Conservation (phyloP, 1,284 basidiomycete species). For the Ceratobasidium sp. region DNA sequence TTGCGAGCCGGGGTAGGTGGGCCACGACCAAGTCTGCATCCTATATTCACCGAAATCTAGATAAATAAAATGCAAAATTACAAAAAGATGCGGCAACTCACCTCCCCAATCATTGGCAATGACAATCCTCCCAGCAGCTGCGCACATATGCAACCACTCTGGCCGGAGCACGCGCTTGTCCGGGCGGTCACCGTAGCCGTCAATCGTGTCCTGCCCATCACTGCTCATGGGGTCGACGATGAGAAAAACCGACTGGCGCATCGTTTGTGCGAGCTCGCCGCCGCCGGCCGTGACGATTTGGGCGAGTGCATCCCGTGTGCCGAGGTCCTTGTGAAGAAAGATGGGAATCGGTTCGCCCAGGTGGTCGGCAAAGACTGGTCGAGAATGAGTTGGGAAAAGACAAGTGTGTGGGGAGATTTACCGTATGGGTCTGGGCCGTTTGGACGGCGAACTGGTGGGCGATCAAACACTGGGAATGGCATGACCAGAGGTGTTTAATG, state of each 20-base stretch:
- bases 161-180: slow-evolving; percentile 29
- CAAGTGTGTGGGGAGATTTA: neutral
- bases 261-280: slow-evolving; percentile 16
- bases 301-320: slow-evolving; percentile 11
- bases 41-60: neutral
- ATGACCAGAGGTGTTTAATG: neutral
- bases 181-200: slow-evolving; percentile 28
- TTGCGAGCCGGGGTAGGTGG: neutral
- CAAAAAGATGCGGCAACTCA: neutral
- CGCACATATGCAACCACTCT: slow-evolving; percentile 23
- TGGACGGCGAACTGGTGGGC: neutral
- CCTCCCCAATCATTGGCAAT: slow-evolving; percentile 27
- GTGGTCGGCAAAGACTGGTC: slow-evolving; percentile 14
- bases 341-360: slow-evolving; percentile 15
- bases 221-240: slow-evolving; percentile 23
- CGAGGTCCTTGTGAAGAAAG: slow-evolving; percentile 29
- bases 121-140: neutral
- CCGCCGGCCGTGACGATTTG: slow-evolving; percentile 14
- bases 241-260: slow-evolving; percentile 30
- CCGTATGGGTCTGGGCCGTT: neutral
- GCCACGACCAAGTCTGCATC: slow-evolving; percentile 18
- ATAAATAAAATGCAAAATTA: neutral
- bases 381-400: neutral
- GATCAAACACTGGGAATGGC: slow-evolving; percentile 32
- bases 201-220: slow-evolving; percentile 27